These are phyloP conservation scores for Tolypocladium nubicola DNA, from an alignment of 2,329 filamentous ascomycete species.

Conservation along the genomic window DNA sequence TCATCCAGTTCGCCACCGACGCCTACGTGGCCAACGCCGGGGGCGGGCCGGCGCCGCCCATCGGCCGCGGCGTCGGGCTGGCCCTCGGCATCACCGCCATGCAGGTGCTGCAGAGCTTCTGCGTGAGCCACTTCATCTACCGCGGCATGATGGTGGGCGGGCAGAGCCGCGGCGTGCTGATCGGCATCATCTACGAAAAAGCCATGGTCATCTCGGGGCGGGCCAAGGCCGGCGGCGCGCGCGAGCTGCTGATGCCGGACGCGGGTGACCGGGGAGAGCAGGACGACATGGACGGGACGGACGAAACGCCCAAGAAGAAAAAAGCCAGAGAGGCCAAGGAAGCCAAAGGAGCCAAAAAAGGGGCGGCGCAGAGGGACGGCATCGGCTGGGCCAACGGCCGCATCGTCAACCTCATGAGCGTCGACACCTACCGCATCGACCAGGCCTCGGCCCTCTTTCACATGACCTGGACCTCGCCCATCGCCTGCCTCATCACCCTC, in stretches of 20 bases:
- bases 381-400: slow-evolving; percentile 87
- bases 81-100: slow-evolving; percentile 77
- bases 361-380: slow-evolving; percentile 43
- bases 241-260: slow-evolving; percentile 17
- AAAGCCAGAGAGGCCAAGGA: slow-evolving; percentile 11
- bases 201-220: slow-evolving; percentile 80
- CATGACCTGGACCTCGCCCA: slow-evolving; percentile 77
- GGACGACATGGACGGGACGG: slow-evolving; percentile 12
- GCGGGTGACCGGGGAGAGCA: slow-evolving; percentile 35
- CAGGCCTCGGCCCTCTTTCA: slow-evolving; percentile 85
- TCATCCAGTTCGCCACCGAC: slow-evolving; percentile 75
- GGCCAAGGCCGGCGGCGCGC: slow-evolving; percentile 69
- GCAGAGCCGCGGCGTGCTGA: slow-evolving; percentile 69
- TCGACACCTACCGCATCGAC: slow-evolving; percentile 88
- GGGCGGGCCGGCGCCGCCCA: slow-evolving; percentile 46
- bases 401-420: slow-evolving; percentile 88
- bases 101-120: slow-evolving; percentile 73
- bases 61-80: slow-evolving; percentile 69
- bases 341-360: slow-evolving; percentile 29
- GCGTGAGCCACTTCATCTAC: slow-evolving; percentile 86
- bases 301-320: slow-evolving; percentile 15
- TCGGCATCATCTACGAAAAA: slow-evolving; percentile 84
- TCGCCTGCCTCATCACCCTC: slow-evolving; percentile 69
- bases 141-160: slow-evolving; percentile 87
- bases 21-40: slow-evolving; percentile 57